Conservation (phyloP, 306 rosid species). For the Rosa rugosa region DNA sequence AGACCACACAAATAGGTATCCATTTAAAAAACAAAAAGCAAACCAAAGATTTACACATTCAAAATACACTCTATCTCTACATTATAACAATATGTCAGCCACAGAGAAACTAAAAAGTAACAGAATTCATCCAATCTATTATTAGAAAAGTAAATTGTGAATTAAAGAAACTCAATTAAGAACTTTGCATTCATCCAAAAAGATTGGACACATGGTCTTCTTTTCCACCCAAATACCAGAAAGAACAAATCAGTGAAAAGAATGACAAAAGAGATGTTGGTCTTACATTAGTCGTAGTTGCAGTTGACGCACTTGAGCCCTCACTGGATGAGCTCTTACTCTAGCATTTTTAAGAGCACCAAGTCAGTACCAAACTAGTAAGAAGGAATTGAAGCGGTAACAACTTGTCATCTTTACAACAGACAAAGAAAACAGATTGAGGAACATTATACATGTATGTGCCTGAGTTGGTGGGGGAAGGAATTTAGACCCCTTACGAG, state of each 20-base stretch:
- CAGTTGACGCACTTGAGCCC: slow-evolving; percentile 58
- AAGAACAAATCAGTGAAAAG: neutral
- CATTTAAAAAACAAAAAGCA: neutral
- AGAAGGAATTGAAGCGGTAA: neutral
- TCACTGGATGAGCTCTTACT: slow-evolving; percentile 59
- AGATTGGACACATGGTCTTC: neutral
- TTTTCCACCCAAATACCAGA: neutral
- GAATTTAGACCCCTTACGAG: neutral
- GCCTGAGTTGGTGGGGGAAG: neutral
- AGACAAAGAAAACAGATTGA: neutral
- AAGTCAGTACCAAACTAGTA: neutral
- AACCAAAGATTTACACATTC: neutral
- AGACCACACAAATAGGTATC: neutral
- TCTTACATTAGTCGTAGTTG: slow-evolving; percentile 54
- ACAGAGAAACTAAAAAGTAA: neutral
- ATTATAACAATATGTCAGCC: neutral
- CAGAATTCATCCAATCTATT: neutral
- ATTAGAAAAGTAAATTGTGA: neutral
- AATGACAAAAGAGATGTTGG: slow-evolving; percentile 11
- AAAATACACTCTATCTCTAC: neutral
- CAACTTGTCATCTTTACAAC: neutral
- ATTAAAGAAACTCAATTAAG: neutral
- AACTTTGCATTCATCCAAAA: neutral
- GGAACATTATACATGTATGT: neutral
- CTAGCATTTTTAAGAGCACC: slow-evolving; percentile 27